Evolutionary conservation across 305 asterid genomes (phyloP).

Genomic region (Solanum hybrid): DNA sequence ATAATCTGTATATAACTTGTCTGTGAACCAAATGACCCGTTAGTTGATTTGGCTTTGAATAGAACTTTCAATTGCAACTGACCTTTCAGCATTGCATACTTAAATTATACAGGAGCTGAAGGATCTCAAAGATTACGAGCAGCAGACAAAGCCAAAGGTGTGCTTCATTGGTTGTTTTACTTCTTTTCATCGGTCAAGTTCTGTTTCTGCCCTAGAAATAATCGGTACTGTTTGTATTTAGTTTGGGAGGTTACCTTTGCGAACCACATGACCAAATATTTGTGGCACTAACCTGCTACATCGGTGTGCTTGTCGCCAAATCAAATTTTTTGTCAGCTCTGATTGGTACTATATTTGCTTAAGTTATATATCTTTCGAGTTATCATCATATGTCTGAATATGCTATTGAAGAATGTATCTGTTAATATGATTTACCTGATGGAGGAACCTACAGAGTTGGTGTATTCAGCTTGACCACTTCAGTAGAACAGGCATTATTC

Average conservation of each 20-base stretch:
- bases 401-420: background rate
- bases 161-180: conserved; percentile 12
- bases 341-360: background rate
- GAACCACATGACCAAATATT: background rate
- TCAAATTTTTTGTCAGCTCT: background rate
- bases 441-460: background rate
- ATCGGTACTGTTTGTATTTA: background rate
- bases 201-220: background rate
- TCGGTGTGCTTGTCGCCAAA: background rate
- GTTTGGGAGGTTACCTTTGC: background rate
- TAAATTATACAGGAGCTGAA: conserved; percentile 65
- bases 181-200: background rate
- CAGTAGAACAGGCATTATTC: background rate
- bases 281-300: background rate
- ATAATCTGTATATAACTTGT: background rate
- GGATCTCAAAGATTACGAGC: conserved; percentile 73
- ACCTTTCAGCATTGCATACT: background rate
- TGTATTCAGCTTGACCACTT: background rate
- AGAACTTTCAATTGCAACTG: background rate
- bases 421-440: background rate
- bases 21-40: background rate
- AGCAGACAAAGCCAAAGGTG: conserved; percentile 86
- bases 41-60: conserved; percentile 6
- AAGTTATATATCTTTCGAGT: background rate
- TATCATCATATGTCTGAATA: background rate